A percentile compares a stretch with the other conserved stretches of the same genome.
Evolutionary conservation across 441 rosid genomes (phyloP).

Genomic region (Flueggea neowawraea): DNA sequence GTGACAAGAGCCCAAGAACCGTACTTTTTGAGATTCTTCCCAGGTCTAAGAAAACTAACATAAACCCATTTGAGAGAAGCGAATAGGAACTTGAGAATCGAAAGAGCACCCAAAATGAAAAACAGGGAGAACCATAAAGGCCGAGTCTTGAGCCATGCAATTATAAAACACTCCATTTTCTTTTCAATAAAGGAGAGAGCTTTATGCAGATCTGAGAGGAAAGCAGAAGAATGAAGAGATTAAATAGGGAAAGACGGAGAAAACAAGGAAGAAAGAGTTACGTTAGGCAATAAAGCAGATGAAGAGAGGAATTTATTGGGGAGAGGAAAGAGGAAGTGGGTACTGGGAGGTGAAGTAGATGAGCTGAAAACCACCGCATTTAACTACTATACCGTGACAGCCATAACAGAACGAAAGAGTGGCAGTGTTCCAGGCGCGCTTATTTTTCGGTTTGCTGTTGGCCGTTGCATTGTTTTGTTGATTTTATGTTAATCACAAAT

Average conservation of each 20-base stretch:
- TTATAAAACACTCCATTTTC: slow-evolving; percentile 51
- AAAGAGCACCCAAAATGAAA: slow-evolving; percentile 55
- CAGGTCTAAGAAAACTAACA: slow-evolving; percentile 76
- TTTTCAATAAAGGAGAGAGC: too few relatives aligned
- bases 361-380: slow-evolving; percentile 55
- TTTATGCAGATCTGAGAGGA: slow-evolving; percentile 6
- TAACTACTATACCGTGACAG: slow-evolving; percentile 11
- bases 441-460: too few relatives aligned
- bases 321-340: slow-evolving; percentile 8
- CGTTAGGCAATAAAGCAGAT: background rate
- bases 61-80: slow-evolving; percentile 60
- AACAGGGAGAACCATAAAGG: slow-evolving; percentile 60
- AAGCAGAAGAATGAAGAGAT: too few relatives aligned
- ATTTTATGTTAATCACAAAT: too few relatives aligned
- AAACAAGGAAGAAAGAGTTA: background rate
- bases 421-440: too few relatives aligned
- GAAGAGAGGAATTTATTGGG: slow-evolving; percentile 9
- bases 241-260: slow-evolving; percentile 1
- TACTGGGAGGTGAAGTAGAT: slow-evolving; percentile 31
- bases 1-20: slow-evolving; percentile 94
- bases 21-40: slow-evolving; percentile 70
- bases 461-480: too few relatives aligned
- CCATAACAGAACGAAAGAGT: too few relatives aligned
- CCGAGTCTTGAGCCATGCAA: slow-evolving; percentile 47
- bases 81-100: slow-evolving; percentile 39